These are phyloP conservation scores for Hanseniaspora occidentalis DNA, from an alignment of 805 yeast species.

Conservation along the genomic window DNA sequence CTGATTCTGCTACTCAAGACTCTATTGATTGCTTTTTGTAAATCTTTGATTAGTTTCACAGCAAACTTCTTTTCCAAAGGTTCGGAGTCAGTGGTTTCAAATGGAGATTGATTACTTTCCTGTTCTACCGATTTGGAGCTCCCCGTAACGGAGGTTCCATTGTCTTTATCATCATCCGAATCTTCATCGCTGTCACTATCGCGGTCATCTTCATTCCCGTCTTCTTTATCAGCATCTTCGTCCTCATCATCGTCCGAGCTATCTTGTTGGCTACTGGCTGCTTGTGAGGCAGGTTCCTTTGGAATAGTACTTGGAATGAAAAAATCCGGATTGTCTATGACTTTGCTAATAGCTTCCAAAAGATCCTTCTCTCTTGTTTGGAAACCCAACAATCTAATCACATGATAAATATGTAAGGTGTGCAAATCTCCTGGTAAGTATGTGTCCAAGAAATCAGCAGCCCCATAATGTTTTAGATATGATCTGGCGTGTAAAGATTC, in stretches of 20 bases:
- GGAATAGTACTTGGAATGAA: background rate
- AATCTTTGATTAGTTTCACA: conserved; percentile 34
- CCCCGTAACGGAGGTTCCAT: conserved; percentile 10
- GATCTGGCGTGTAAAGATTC: conserved; percentile 35
- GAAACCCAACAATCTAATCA: conserved; percentile 57
- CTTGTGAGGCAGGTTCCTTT: conserved; percentile 1
- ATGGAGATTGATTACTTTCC: conserved; percentile 7
- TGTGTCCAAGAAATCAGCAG: conserved; percentile 42
- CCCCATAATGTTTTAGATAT: conserved; percentile 48
- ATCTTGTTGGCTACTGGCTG: conserved; percentile 13
- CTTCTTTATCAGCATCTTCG: conserved; percentile 7
- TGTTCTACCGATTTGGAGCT: conserved; percentile 8
- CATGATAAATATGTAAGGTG: conserved; percentile 40
- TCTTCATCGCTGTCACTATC: conserved; percentile 10
- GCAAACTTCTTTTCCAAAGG: conserved; percentile 34
- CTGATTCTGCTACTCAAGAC: conserved; percentile 46
- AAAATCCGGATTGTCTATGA: conserved; percentile 11
- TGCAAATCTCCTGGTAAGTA: conserved; percentile 52
- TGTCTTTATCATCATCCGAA: conserved; percentile 10
- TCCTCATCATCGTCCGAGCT: conserved; percentile 13
- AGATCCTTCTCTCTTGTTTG: conserved; percentile 24
- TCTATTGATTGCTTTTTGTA: conserved; percentile 54
- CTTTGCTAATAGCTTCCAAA: conserved; percentile 21
- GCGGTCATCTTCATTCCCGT: conserved; percentile 8
- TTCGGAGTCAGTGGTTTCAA: conserved; percentile 22